phyloP scores from a whole-genome alignment of 805 yeast genomes.

The Yarrowia sp. region DNA sequence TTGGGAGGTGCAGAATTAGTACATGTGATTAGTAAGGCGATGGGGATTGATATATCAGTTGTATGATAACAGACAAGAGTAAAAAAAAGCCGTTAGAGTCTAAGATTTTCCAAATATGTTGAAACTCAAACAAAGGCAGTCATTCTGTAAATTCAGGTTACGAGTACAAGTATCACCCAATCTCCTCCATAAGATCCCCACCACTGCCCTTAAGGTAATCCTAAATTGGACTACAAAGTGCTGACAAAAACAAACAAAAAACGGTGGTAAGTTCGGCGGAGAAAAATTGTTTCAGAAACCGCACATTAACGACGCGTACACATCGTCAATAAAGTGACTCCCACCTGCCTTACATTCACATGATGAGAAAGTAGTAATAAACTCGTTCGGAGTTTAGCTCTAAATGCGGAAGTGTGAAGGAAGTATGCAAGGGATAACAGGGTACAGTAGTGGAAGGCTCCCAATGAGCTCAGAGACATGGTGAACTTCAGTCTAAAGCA shows the following conservation, averaged over 20 bases:
- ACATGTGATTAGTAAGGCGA: not conserved
- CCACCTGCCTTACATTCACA: not conserved
- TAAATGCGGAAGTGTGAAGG: not conserved
- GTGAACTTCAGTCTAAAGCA: too few relatives aligned
- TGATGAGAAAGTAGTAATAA: not conserved
- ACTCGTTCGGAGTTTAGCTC: not conserved
- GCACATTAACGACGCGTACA: not conserved
- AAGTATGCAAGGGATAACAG: not conserved
- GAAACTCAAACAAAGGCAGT: too few relatives aligned
- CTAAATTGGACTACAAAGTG: too few relatives aligned
- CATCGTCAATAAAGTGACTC: not conserved
- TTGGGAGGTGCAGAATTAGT: slow-evolving; percentile 6
- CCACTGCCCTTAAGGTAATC: too few relatives aligned
- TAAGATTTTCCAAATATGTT: too few relatives aligned
- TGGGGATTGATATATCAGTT: not conserved
- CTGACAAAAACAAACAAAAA: too few relatives aligned
- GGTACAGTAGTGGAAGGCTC: too few relatives aligned
- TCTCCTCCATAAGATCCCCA: not conserved
- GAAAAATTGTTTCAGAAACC: not conserved
- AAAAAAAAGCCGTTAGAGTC: too few relatives aligned
- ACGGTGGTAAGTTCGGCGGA: too few relatives aligned
- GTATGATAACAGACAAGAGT: too few relatives aligned
- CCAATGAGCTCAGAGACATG: too few relatives aligned
- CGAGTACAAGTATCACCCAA: not conserved
- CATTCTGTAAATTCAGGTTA: too few relatives aligned